phyloP scores from a whole-genome alignment of 2,329 filamentous ascomycete genomes.

The Gaeumannomyces sp. region DNA sequence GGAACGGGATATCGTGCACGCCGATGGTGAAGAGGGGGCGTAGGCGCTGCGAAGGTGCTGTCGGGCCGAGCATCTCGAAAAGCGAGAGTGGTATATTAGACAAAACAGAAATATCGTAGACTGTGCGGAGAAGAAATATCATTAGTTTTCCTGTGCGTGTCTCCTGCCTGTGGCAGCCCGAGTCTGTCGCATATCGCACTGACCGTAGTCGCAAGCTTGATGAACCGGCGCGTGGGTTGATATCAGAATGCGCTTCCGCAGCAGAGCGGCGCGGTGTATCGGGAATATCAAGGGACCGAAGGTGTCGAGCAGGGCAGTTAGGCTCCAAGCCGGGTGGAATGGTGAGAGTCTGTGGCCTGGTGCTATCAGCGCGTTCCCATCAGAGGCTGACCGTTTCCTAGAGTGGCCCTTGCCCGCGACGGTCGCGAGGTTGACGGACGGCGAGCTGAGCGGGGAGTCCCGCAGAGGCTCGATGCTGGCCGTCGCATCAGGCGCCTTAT shows the following conservation, averaged over 20 bases:
- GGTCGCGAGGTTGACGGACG: constrained; percentile 38
- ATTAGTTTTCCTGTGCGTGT: not conserved
- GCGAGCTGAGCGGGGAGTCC: constrained; percentile 48
- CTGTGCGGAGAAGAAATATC: constrained; percentile 36
- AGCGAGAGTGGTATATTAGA: constrained; percentile 78
- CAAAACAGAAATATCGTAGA: constrained; percentile 90
- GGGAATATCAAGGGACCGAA: constrained; percentile 93
- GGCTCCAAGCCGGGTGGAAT: constrained; percentile 80
- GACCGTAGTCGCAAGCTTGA: constrained; percentile 83
- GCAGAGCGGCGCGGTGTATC: constrained; percentile 76
- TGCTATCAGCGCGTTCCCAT: constrained; percentile 52
- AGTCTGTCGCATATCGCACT: constrained; percentile 14
- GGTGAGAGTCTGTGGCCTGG: constrained; percentile 62
- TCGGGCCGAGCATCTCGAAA: constrained; percentile 59
- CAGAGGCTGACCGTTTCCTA: constrained; percentile 55
- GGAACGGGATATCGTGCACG: constrained; percentile 81
- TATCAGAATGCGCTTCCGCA: constrained; percentile 83
- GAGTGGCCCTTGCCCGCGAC: constrained; percentile 36
- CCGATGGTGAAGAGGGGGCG: constrained; percentile 88
- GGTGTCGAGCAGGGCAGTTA: constrained; percentile 68
- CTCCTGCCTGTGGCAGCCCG: not conserved
- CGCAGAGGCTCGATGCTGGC: constrained; percentile 30
- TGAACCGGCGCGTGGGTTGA: constrained; percentile 82
- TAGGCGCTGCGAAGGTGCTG: constrained; percentile 58
- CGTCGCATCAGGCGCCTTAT: constrained; percentile 32